Base-by-base conservation (phyloP, 257 asterid species). In the Echites panduratus region DNA sequence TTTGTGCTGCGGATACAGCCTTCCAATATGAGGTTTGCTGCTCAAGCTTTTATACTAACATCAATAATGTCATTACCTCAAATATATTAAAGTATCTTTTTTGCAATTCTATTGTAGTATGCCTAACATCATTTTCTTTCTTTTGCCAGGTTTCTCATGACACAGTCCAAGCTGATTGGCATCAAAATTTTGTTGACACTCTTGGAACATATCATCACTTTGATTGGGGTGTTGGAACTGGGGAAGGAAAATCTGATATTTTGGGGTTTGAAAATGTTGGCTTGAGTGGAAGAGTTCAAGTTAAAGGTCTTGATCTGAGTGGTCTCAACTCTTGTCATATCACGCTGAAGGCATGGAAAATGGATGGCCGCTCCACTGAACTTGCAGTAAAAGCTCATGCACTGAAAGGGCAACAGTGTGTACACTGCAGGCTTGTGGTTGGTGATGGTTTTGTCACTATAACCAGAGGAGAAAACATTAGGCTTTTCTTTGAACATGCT, bases 191-290 rank as follows among this genome's bases (percentile, higher is more conserved):
- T 79, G 82, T 83, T 19, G 99, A 90, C 78, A 75, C 92, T 56
- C 83, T 82, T 83, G 96, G 90, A 52, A 70, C 89, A 45, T 92
- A 88, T 78, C 91, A 85, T 82, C 88, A 94, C 87, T 94, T 89
- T 82, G 98, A 94, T 79, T 94, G 99, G 99, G 99, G 93, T 57
- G 86, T 94, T 61, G 99, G 99, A 82, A 87, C 91, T 50, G 96
- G 89, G 73, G 99, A 92, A 82, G 98, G 98, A 79, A 92, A 90
- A 90, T 86, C 87, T 13, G 99, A 95, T 82, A 87, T 95, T 76
- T 78, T 89, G 85, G 96, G 90, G 71, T 95, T 89, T 70, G 91
- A 89, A 85, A 88, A 89, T 87, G 99, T 92, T 80, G 99, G 98
- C 74, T 77, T 90, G 87, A 92, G 86, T 17, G 92, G 82, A 74